Percentiles rank a stretch among this genome's conserved stretches.
These are phyloP conservation scores for Podila epigama DNA, from an alignment of 192 early-diverging fungal species.

Conservation along the genomic window DNA sequence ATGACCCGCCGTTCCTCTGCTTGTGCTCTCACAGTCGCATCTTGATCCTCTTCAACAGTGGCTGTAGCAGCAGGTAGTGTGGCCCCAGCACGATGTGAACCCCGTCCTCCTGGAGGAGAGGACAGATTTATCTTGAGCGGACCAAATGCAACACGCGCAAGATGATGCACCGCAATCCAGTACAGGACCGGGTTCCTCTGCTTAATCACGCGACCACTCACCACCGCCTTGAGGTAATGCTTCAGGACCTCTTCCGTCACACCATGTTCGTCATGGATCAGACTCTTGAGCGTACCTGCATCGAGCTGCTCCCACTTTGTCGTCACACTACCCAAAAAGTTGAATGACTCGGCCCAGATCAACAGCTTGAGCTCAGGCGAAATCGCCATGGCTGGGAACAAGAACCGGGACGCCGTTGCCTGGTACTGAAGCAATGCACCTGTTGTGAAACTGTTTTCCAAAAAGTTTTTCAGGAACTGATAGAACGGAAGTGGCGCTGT, in stretches of 20 bases:
- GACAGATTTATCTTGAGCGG: constrained; percentile 27
- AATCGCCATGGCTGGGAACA: constrained; percentile 44
- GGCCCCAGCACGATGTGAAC: neutral
- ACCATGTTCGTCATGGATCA: constrained; percentile 22
- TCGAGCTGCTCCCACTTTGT: constrained; percentile 36
- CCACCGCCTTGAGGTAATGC: constrained; percentile 35
- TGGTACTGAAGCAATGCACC: constrained; percentile 40
- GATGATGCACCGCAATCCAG: constrained; percentile 45
- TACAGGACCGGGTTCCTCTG: constrained; percentile 41
- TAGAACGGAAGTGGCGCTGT: constrained; percentile 31
- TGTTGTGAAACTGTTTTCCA: constrained; percentile 45
- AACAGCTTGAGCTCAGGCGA: constrained; percentile 21
- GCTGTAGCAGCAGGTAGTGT: neutral
- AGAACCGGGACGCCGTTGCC: constrained; percentile 28
- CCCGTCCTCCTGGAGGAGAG: neutral
- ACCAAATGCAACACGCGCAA: constrained; percentile 20
- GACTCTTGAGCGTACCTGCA: constrained; percentile 22
- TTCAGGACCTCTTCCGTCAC: constrained; percentile 24
- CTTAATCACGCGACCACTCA: constrained; percentile 42
- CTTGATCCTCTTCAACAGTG: neutral
- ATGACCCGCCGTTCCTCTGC: constrained; percentile 24
- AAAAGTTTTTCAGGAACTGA: constrained; percentile 45
- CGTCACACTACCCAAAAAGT: constrained; percentile 38
- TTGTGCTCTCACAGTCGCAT: neutral
- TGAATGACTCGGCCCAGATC: constrained; percentile 43